Evolutionary conservation across 2,329 filamentous ascomycete genomes (phyloP).

Genomic region (Penicillium griseofulvum): DNA sequence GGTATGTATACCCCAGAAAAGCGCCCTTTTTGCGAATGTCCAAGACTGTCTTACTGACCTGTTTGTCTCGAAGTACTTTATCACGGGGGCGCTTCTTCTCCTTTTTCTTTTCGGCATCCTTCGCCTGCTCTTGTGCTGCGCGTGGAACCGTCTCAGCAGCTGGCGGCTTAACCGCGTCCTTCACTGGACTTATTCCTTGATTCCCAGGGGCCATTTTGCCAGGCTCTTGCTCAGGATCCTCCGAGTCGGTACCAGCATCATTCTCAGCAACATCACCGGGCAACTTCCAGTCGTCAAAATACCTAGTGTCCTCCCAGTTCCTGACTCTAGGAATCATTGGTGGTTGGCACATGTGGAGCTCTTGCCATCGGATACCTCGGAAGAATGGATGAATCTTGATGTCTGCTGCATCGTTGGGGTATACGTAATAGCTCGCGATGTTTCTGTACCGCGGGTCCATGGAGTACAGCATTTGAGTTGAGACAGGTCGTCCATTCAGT

Average conservation of each 20-base stretch:
- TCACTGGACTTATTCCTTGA: neutral
- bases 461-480: slow-evolving; percentile 32
- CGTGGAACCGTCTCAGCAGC: neutral
- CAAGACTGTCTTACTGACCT: slow-evolving; percentile 65
- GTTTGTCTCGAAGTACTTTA: slow-evolving; percentile 72
- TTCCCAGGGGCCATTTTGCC: neutral
- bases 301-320: slow-evolving; percentile 71
- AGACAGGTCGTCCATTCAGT: slow-evolving; percentile 30
- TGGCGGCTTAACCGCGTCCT: neutral
- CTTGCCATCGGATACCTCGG: slow-evolving; percentile 72
- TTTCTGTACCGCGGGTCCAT: slow-evolving; percentile 37
- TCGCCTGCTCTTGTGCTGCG: slow-evolving; percentile 37
- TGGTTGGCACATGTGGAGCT: slow-evolving; percentile 66
- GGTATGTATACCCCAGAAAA: slow-evolving; percentile 88
- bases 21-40: slow-evolving; percentile 77
- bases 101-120: slow-evolving; percentile 46
- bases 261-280: slow-evolving; percentile 55
- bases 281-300: slow-evolving; percentile 77
- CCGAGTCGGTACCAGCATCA: slow-evolving; percentile 13
- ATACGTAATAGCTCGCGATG: slow-evolving; percentile 64
- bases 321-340: slow-evolving; percentile 77
- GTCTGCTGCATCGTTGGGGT: slow-evolving; percentile 78
- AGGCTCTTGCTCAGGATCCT: slow-evolving; percentile 1
- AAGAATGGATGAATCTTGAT: slow-evolving; percentile 92
- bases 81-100: slow-evolving; percentile 82